phyloP scores from a whole-genome alignment of 257 asterid genomes.

The Solanum medicagineum region DNA sequence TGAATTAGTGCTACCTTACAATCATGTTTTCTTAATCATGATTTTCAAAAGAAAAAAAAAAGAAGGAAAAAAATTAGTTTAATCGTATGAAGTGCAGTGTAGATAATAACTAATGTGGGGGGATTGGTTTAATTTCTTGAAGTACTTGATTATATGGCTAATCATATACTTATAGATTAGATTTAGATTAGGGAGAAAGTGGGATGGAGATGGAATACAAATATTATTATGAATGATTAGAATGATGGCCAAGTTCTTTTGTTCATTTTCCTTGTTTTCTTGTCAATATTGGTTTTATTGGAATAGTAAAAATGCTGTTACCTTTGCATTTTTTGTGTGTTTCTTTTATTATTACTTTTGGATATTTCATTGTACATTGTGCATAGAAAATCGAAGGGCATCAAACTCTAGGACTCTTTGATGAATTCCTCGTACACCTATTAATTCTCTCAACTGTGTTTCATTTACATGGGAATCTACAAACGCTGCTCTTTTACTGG shows the following conservation, averaged over 20 bases:
- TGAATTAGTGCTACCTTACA: not conserved
- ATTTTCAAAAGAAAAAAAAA: not conserved
- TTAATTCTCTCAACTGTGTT: not conserved
- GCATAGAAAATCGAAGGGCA: not conserved
- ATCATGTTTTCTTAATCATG: not conserved
- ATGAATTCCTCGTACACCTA: conserved; percentile 16
- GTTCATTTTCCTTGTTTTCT: conserved; percentile 9
- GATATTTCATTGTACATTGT: conserved; percentile 1
- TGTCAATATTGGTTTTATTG: not conserved
- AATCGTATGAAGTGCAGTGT: not conserved
- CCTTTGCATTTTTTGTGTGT: not conserved
- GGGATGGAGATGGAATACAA: not conserved
- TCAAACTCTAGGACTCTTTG: not conserved
- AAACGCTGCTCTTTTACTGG: no score
- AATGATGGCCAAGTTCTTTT: not conserved
- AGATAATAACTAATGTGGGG: not conserved
- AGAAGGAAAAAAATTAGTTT: not conserved
- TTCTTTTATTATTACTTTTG: not conserved
- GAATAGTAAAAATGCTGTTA: not conserved
- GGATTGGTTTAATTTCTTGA: not conserved
- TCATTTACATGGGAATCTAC: not conserved
- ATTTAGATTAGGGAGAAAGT: conserved; percentile 3
- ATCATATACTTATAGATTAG: conserved; percentile 4
- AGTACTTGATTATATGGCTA: not conserved
- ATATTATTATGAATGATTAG: not conserved